Base-by-base conservation (phyloP, 78 protist species). In the Dictyostelium firmibasis region DNA sequence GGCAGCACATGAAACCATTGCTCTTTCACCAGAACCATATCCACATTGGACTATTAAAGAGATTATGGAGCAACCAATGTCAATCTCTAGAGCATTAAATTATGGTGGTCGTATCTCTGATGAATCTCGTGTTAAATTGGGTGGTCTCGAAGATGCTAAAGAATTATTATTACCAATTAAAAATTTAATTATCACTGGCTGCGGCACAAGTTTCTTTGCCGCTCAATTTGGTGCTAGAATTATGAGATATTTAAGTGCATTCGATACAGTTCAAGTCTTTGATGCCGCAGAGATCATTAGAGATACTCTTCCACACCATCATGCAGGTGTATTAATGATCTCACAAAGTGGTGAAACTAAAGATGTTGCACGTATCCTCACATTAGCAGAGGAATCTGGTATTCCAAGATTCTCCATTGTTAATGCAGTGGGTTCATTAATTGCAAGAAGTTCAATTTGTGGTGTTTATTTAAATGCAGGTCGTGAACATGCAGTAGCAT, bases 401-500 rank as follows among this genome's bases (percentile, higher is more conserved):
- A 38, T 86, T 6, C 96, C 96, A 33, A 70, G 82, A 38, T 93
- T 93, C 35, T 43, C 92, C 3, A 64, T 97, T 35, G 96, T 96
- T n/a, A 98, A 98, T 97, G 95, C 98, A 1, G 99, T 98, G 4
- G 99, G 99, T 27, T 98, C 99, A 10, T 20, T 97, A 29, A 98
- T 99, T 75, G 98, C 99, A 7, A 92, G 99, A 36, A 86, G 81
- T 85, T 92, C 99, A 4, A 91, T 87, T 75, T 98, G 98, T 62
- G 99, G 99, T 60, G 95, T 98, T 70, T 97, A 98, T 84, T 35
- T 98, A 70, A 98, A 98, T 74, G 98, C 99, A 0, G 99, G 99
- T 9, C 97, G 98, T 3, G 99, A 99, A 96, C 97, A 98, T 84
- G 99, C 99, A 20, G 99, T 99, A 3, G 99, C 99, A 3, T 97